These are phyloP conservation scores for Gymnopilus junonius DNA, from an alignment of 768 basidiomycete genomes.

Conservation along the genomic window DNA sequence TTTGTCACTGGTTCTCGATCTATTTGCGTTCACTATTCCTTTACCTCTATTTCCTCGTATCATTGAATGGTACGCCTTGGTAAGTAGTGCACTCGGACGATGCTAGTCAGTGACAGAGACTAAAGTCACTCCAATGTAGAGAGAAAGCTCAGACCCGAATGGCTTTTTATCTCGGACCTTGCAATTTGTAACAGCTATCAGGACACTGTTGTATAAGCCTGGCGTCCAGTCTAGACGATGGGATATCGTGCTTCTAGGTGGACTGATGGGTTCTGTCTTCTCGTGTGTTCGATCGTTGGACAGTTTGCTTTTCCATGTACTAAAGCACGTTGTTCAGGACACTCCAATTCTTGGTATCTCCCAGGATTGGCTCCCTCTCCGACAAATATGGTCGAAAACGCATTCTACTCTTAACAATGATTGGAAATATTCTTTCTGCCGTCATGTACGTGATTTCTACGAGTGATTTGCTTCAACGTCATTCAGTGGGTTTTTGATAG, in stretches of 20 bases:
- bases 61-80: slow-evolving; percentile 89
- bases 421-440: slow-evolving; percentile 93
- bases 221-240: slow-evolving; percentile 72
- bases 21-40: slow-evolving; percentile 91
- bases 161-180: slow-evolving; percentile 80
- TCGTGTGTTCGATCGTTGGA: slow-evolving; percentile 60
- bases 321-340: slow-evolving; percentile 51
- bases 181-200: slow-evolving; percentile 63
- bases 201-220: slow-evolving; percentile 67
- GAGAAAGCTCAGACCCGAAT: slow-evolving; percentile 70
- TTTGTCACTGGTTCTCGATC: slow-evolving; percentile 86
- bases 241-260: slow-evolving; percentile 96
- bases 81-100: slow-evolving; percentile 34
- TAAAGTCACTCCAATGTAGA: slow-evolving; percentile 39
- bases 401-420: slow-evolving; percentile 85
- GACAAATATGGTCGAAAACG: slow-evolving; percentile 90
- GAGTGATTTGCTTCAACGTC: background rate
- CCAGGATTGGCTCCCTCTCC: slow-evolving; percentile 80
- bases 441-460: slow-evolving; percentile 56
- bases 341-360: slow-evolving; percentile 84
- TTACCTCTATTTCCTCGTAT: slow-evolving; percentile 98
- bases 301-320: slow-evolving; percentile 30
- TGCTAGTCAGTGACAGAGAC: background rate
- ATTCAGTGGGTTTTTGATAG: slow-evolving; percentile 38
- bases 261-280: slow-evolving; percentile 92